These are phyloP conservation scores for Trichoderma atroviride DNA, from an alignment of 2,329 filamentous ascomycete species.

Conservation along the genomic window DNA sequence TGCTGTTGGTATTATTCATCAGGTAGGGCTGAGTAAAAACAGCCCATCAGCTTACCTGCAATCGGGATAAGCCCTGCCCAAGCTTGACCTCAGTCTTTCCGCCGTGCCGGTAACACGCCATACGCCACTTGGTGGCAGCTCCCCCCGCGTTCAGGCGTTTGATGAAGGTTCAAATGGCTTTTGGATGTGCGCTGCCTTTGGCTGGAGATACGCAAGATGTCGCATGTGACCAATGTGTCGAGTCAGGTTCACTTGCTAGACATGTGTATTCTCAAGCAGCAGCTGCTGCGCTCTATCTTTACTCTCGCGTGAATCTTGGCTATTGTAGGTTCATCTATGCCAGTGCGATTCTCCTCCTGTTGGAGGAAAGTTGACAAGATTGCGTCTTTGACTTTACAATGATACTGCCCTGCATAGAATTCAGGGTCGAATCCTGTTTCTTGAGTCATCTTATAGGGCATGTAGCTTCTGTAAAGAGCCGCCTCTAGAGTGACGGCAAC, in stretches of 20 bases:
- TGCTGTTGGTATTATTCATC: slow-evolving; percentile 16
- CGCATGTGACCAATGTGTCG: slow-evolving; percentile 56
- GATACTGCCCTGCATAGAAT: background rate
- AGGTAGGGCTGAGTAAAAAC: slow-evolving; percentile 20
- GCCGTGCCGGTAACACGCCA: slow-evolving; percentile 44
- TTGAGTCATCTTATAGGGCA: slow-evolving; percentile 3
- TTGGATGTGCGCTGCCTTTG: slow-evolving; percentile 48
- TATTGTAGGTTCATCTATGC: slow-evolving; percentile 48
- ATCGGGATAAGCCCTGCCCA: slow-evolving; percentile 33
- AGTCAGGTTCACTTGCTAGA: slow-evolving; percentile 44
- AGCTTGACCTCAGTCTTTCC: slow-evolving; percentile 47
- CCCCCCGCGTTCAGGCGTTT: slow-evolving; percentile 47
- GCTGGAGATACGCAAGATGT: slow-evolving; percentile 55
- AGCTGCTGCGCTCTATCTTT: slow-evolving; percentile 46
- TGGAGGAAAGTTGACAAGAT: slow-evolving; percentile 52
- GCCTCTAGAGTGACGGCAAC: slow-evolving; percentile 6
- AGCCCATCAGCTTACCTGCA: slow-evolving; percentile 24
- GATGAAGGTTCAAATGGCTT: slow-evolving; percentile 44
- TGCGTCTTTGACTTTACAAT: slow-evolving; percentile 32
- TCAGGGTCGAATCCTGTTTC: background rate
- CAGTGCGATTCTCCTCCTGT: slow-evolving; percentile 44
- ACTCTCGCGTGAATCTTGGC: slow-evolving; percentile 33
- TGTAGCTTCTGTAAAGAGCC: background rate
- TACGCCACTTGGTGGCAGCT: slow-evolving; percentile 53
- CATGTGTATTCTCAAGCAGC: slow-evolving; percentile 35